A percentile compares a stretch with the other conserved stretches of the same genome.
These are phyloP conservation scores for Fusarium equiseti DNA, from an alignment of 2,329 filamentous ascomycete genomes.

Conservation along the genomic window DNA sequence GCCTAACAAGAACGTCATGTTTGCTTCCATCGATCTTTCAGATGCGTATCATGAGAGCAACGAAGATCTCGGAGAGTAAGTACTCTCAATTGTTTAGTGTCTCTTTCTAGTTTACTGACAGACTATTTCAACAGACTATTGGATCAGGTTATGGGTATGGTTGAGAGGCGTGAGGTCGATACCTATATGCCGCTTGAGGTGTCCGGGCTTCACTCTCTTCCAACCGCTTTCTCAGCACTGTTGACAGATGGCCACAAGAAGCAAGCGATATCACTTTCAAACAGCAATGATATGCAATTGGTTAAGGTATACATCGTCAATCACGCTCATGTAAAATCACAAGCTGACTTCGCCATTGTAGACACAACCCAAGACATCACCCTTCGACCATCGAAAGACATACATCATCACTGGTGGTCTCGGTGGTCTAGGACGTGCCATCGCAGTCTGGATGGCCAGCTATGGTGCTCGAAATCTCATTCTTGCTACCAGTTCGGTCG, in stretches of 20 bases:
- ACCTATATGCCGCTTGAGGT: slow-evolving; percentile 19
- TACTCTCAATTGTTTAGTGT: not conserved
- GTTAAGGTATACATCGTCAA: slow-evolving; percentile 24
- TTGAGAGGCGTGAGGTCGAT: slow-evolving; percentile 23
- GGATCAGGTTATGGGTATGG: slow-evolving; percentile 17
- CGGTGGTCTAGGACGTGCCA: slow-evolving; percentile 40
- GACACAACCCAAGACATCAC: slow-evolving; percentile 36
- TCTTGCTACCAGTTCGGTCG: slow-evolving; percentile 40
- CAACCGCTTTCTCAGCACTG: slow-evolving; percentile 22
- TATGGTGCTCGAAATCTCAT: slow-evolving; percentile 40
- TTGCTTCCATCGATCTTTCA: slow-evolving; percentile 39
- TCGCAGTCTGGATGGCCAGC: slow-evolving; percentile 45
- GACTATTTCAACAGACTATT: slow-evolving; percentile 18
- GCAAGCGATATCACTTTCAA: slow-evolving; percentile 30
- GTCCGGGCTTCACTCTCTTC: slow-evolving; percentile 18
- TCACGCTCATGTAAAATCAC: not conserved
- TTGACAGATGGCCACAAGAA: slow-evolving; percentile 13
- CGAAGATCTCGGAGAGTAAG: slow-evolving; percentile 36
- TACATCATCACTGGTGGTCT: slow-evolving; percentile 45
- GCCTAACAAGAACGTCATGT: slow-evolving; percentile 41
- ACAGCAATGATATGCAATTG: slow-evolving; percentile 10
- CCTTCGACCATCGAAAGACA: slow-evolving; percentile 34
- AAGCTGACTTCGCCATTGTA: slow-evolving; percentile 11
- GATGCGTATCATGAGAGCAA: slow-evolving; percentile 36
- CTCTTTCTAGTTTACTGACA: not conserved